Evolutionary conservation across 768 basidiomycete species (phyloP).

Genomic region (Termitomyces sp.): DNA sequence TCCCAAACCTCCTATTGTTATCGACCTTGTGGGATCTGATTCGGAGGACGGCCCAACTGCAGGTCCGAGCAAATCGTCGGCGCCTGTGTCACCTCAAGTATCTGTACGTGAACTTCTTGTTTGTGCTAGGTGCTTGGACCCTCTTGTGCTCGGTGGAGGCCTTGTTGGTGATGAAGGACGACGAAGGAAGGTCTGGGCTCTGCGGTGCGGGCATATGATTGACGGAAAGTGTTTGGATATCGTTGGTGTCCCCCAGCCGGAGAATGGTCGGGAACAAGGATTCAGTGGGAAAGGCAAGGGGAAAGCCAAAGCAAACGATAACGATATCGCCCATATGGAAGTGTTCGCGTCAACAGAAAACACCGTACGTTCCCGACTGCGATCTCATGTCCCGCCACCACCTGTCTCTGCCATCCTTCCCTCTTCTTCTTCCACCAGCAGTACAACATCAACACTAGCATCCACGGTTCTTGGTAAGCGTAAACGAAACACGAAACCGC

Average conservation of each 20-base stretch:
- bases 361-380: conserved; percentile 57
- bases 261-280: conserved; percentile 6
- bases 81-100: conserved; percentile 6
- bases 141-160: conserved; percentile 52
- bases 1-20: conserved; percentile 32
- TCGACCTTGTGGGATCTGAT: conserved; percentile 23
- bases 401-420: conserved; percentile 1
- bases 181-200: conserved; percentile 57
- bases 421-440: background rate
- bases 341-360: conserved; percentile 18
- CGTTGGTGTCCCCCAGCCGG: conserved; percentile 33
- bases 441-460: background rate
- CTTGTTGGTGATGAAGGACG: conserved; percentile 43
- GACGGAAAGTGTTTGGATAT: conserved; percentile 72
- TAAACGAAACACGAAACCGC: conserved; percentile 27
- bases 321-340: background rate
- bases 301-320: conserved; percentile 1
- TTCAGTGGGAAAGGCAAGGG: background rate
- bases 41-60: conserved; percentile 32
- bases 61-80: conserved; percentile 5
- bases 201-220: conserved; percentile 75
- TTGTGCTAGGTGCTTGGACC: conserved; percentile 66
- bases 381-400: conserved; percentile 33
- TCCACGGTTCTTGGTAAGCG: conserved; percentile 14
- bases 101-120: conserved; percentile 46